These are phyloP conservation scores for Penicillium freii DNA, from an alignment of 2,329 filamentous ascomycete species.

Conservation along the genomic window DNA sequence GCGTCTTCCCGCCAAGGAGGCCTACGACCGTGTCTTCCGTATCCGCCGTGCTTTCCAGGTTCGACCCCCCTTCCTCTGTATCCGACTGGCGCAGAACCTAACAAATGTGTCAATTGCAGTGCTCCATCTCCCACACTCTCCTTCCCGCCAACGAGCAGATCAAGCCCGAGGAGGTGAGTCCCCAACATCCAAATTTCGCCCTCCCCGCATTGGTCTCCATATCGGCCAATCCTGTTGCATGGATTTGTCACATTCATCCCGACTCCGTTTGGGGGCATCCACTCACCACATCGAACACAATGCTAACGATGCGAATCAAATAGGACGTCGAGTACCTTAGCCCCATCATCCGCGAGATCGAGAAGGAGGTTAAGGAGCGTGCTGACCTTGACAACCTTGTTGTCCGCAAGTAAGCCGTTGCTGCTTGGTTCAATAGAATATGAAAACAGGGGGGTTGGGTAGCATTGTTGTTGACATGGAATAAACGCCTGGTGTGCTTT, in stretches of 20 bases:
- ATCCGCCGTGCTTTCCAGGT: conserved; percentile 93
- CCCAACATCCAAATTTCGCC: conserved; percentile 13
- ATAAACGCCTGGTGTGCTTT: conserved; percentile 23
- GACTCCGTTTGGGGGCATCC: background rate
- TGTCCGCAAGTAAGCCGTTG: conserved; percentile 48
- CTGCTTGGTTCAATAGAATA: conserved; percentile 18
- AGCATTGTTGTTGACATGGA: conserved; percentile 18
- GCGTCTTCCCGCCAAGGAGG: conserved; percentile 84
- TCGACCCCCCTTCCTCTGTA: conserved; percentile 26
- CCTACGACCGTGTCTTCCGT: conserved; percentile 96
- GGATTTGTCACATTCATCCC: conserved; percentile 35
- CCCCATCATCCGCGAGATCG: conserved; percentile 67
- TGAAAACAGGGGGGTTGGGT: conserved; percentile 25
- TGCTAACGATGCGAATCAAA: conserved; percentile 22
- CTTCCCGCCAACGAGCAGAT: conserved; percentile 66
- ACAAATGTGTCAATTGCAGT: conserved; percentile 45
- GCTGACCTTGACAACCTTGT: conserved; percentile 67
- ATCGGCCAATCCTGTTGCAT: conserved; percentile 37
- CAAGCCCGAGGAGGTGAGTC: conserved; percentile 63
- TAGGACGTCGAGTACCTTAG: conserved; percentile 67
- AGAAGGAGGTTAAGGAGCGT: conserved; percentile 65
- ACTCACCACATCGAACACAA: background rate
- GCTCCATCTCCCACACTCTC: conserved; percentile 64
- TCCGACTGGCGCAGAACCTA: conserved; percentile 17
- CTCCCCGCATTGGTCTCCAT: conserved; percentile 28